A percentile compares a stretch with the other conserved stretches of the same genome.
These are phyloP conservation scores for Pichia cephalocereana DNA, from an alignment of 805 yeast species.

Conservation along the genomic window DNA sequence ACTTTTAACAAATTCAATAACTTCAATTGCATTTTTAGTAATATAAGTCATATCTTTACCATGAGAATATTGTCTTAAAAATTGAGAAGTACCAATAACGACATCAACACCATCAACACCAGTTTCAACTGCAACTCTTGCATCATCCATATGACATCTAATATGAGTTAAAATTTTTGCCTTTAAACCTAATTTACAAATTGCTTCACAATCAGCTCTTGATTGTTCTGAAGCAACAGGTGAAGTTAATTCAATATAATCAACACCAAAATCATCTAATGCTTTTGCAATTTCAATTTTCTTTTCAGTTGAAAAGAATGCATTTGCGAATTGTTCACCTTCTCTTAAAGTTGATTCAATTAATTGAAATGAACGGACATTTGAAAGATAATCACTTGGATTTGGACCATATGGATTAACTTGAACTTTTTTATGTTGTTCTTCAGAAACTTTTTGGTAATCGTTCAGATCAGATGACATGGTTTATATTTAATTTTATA, in stretches of 20 bases:
- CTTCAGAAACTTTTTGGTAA: conserved; percentile 41
- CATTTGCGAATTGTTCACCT: conserved; percentile 98
- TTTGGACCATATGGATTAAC: conserved; percentile 82
- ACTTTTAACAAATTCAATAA: conserved; percentile 92
- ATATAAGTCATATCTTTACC: conserved; percentile 99
- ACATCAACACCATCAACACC: conserved; percentile 99
- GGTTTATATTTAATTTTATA: not conserved
- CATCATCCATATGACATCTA: conserved; percentile 99
- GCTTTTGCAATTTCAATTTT: conserved; percentile 97
- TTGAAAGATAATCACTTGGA: conserved; percentile 85
- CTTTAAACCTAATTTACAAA: conserved; percentile 92
- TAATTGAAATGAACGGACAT: conserved; percentile 79
- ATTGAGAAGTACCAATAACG: conserved; percentile 94
- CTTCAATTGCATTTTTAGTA: conserved; percentile 93
- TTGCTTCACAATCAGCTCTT: conserved; percentile 91
- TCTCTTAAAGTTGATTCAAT: conserved; percentile 95
- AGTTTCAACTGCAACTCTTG: conserved; percentile 91
- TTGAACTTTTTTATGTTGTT: conserved; percentile 26
- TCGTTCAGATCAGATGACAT: conserved; percentile 16
- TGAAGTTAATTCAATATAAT: conserved; percentile 93
- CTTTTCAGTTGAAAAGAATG: conserved; percentile 89
- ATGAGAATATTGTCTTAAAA: conserved; percentile 87
- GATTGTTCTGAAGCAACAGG: conserved; percentile 98
- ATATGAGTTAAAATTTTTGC: conserved; percentile 95
- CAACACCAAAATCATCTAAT: conserved; percentile 94